These are phyloP conservation scores for Teunomyces stri DNA, from an alignment of 805 yeast species.

Conservation along the genomic window DNA sequence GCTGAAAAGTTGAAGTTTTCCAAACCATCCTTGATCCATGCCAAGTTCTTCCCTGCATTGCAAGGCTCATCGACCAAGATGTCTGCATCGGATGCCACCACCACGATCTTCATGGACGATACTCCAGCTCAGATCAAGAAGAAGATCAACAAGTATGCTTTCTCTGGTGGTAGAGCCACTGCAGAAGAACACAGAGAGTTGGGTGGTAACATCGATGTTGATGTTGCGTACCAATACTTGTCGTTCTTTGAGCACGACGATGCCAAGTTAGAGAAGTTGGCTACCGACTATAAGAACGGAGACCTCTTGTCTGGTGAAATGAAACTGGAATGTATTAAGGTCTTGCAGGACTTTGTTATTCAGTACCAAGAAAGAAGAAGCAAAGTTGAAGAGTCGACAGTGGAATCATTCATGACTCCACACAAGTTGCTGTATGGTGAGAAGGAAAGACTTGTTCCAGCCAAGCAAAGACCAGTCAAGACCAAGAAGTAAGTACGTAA, in stretches of 20 bases:
- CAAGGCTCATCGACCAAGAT: slow-evolving; percentile 96
- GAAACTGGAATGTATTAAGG: slow-evolving; percentile 81
- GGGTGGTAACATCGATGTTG: slow-evolving; percentile 95
- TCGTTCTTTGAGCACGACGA: slow-evolving; percentile 91
- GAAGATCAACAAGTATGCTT: slow-evolving; percentile 94
- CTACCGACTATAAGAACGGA: slow-evolving; percentile 70
- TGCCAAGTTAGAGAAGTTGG: slow-evolving; percentile 60
- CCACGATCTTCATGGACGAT: slow-evolving; percentile 94
- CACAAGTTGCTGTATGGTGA: slow-evolving; percentile 76
- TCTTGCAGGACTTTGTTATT: slow-evolving; percentile 73
- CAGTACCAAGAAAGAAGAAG: slow-evolving; percentile 80
- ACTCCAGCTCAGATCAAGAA: slow-evolving; percentile 88
- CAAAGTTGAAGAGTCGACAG: slow-evolving; percentile 56
- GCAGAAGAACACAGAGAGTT: slow-evolving; percentile 84
- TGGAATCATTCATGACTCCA: slow-evolving; percentile 76
- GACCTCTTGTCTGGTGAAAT: slow-evolving; percentile 88
- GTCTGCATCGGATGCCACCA: slow-evolving; percentile 90
- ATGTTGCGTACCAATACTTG: slow-evolving; percentile 91
- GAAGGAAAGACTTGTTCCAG: slow-evolving; percentile 70
- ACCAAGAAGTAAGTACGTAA: slow-evolving; percentile 26
- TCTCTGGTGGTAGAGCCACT: slow-evolving; percentile 88
- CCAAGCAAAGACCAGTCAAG: slow-evolving; percentile 49
- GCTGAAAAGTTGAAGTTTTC: slow-evolving; percentile 88
- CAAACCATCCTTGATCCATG: slow-evolving; percentile 89
- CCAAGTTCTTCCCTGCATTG: slow-evolving; percentile 96